phyloP scores from a whole-genome alignment of 345 rosid genomes.

The Populus euphratica region DNA sequence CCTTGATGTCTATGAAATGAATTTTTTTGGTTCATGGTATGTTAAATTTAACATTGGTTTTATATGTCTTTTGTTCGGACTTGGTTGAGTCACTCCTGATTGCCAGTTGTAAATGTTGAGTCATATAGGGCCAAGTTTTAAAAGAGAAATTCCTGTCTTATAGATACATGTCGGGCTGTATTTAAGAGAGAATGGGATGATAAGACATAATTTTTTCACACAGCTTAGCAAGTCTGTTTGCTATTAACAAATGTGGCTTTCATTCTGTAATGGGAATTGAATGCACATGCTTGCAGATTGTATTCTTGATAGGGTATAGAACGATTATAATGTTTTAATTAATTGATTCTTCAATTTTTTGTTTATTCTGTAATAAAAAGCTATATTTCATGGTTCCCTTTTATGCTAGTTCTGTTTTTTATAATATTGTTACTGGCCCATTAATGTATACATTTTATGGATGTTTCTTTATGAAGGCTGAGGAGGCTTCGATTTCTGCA shows the following conservation, averaged over 20 bases:
- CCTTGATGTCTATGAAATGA: neutral
- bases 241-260: no score
- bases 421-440: neutral
- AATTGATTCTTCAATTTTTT: neutral
- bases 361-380: neutral
- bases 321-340: neutral
- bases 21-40: neutral
- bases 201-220: neutral
- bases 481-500: constrained; percentile 68
- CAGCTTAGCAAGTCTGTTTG: neutral
- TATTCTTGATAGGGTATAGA: neutral
- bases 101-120: neutral
- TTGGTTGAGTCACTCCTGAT: neutral
- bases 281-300: neutral
- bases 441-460: neutral
- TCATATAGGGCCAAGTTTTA: neutral
- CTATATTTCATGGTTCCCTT: neutral
- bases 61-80: neutral
- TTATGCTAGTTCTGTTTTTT: neutral
- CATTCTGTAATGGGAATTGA: neutral
- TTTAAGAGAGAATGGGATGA: neutral
- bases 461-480: constrained; percentile 45
- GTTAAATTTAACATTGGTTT: neutral
- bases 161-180: neutral
- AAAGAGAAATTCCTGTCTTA: neutral